These are phyloP conservation scores for Lagenaria siceraria DNA, from an alignment of 306 rosid species.

Conservation along the genomic window DNA sequence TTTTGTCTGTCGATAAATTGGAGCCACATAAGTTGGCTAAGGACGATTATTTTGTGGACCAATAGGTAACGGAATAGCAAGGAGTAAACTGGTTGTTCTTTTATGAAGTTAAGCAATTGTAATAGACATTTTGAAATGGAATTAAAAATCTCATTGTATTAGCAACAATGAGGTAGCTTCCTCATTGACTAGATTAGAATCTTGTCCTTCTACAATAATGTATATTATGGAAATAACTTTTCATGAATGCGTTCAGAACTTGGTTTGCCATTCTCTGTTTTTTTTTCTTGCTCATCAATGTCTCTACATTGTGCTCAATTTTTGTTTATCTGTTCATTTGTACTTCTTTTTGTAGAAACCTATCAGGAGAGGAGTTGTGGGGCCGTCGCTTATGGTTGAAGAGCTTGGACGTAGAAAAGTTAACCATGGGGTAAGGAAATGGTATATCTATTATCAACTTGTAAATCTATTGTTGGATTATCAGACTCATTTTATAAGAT, in stretches of 20 bases:
- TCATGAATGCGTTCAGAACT: not conserved
- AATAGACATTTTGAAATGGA: not conserved
- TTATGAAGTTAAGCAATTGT: not conserved
- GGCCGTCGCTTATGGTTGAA: constrained; percentile 81
- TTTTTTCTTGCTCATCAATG: not conserved
- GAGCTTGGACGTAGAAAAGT: constrained; percentile 57
- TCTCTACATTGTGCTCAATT: not conserved
- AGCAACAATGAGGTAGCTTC: not conserved
- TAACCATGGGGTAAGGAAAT: constrained; percentile 41
- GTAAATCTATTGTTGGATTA: not conserved
- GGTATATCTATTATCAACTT: not conserved
- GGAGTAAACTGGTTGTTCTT: not conserved
- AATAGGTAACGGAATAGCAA: not conserved
- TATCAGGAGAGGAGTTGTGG: constrained; percentile 69
- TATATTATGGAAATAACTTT: not conserved
- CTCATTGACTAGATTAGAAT: not conserved
- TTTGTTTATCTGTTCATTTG: not conserved
- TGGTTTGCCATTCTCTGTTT: not conserved
- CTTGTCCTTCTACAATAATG: not conserved
- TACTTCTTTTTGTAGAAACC: constrained; percentile 44
- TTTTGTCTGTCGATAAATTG: not conserved
- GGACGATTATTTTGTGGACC: not conserved
- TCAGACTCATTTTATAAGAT: not conserved
- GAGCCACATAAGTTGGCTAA: not conserved
- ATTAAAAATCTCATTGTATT: not conserved